These are phyloP conservation scores for Tolypocladium paradoxum DNA, from an alignment of 2,329 filamentous ascomycete genomes.

Conservation along the genomic window DNA sequence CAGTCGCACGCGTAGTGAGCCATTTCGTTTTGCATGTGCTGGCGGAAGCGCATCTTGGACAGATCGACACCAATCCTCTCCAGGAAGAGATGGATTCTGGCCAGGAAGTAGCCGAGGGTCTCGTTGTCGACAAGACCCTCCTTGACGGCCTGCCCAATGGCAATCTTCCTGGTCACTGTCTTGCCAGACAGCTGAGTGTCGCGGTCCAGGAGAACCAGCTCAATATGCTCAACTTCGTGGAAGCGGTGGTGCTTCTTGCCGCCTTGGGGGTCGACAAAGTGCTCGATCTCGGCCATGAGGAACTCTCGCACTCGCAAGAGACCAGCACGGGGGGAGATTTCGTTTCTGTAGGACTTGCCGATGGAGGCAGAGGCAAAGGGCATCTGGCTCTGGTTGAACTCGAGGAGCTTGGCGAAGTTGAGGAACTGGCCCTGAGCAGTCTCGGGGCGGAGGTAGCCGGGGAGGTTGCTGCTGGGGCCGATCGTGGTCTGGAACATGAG, in stretches of 20 bases:
- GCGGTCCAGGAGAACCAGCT: conserved; percentile 75
- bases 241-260: conserved; percentile 94
- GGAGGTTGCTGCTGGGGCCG: conserved; percentile 78
- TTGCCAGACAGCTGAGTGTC: conserved; percentile 79
- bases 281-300: conserved; percentile 97
- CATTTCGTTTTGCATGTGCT: conserved; percentile 77
- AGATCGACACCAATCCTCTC: conserved; percentile 78
- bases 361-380: conserved; percentile 96
- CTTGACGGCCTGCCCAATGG: conserved; percentile 78
- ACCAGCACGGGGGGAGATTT: conserved; percentile 88
- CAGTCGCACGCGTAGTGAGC: conserved; percentile 94
- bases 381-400: conserved; percentile 92
- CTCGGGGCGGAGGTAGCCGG: conserved; percentile 82
- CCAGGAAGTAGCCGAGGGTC: conserved; percentile 95
- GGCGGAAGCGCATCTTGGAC: conserved; percentile 85
- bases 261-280: conserved; percentile 89
- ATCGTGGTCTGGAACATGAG: conserved; percentile 98
- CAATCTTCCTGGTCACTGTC: conserved; percentile 60
- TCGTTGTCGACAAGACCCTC: conserved; percentile 86
- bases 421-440: conserved; percentile 97
- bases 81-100: conserved; percentile 85
- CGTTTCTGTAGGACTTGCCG: conserved; percentile 96
- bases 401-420: conserved; percentile 91
- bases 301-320: conserved; percentile 93
- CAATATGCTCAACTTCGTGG: conserved; percentile 69